phyloP scores from a whole-genome alignment of 768 basidiomycete species.

The Naganishia vaughanmartiniae region DNA sequence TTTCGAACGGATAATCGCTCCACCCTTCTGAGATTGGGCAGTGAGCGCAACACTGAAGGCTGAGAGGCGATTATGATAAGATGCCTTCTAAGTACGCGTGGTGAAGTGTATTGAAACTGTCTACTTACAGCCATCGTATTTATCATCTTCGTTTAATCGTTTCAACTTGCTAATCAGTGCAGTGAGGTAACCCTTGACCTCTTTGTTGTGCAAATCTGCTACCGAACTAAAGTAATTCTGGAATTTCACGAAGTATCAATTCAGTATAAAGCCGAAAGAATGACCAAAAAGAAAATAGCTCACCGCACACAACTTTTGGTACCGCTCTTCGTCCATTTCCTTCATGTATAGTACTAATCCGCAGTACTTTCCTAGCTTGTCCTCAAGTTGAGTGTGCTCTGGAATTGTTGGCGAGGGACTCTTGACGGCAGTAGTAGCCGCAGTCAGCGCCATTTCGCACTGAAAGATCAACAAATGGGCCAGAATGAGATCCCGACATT shows the following conservation, averaged over 20 bases:
- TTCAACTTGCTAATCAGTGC: conserved; percentile 63
- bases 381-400: conserved; percentile 70
- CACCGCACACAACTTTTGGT: conserved; percentile 86
- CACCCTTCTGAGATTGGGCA: conserved; percentile 54
- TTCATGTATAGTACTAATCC: conserved; percentile 88
- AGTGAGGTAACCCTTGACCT: conserved; percentile 72
- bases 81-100: not conserved
- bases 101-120: not conserved
- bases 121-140: conserved; percentile 66
- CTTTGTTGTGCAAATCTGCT: conserved; percentile 74
- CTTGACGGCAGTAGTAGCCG: conserved; percentile 38
- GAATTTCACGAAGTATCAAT: not conserved
- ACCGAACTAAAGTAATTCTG: conserved; percentile 87
- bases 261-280: not conserved
- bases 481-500: not conserved
- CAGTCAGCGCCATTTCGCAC: conserved; percentile 23
- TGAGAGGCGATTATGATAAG: conserved; percentile 14
- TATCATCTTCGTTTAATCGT: conserved; percentile 65
- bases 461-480: not conserved
- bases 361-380: conserved; percentile 79
- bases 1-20: conserved; percentile 73
- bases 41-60: conserved; percentile 43
- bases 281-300: conserved; percentile 43
- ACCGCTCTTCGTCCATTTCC: conserved; percentile 89
- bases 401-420: conserved; percentile 57